Percentiles rank a stretch among this genome's conserved stretches.
phyloP scores from a whole-genome alignment of 768 basidiomycete genomes.

The Kwoniella botswanensis region DNA sequence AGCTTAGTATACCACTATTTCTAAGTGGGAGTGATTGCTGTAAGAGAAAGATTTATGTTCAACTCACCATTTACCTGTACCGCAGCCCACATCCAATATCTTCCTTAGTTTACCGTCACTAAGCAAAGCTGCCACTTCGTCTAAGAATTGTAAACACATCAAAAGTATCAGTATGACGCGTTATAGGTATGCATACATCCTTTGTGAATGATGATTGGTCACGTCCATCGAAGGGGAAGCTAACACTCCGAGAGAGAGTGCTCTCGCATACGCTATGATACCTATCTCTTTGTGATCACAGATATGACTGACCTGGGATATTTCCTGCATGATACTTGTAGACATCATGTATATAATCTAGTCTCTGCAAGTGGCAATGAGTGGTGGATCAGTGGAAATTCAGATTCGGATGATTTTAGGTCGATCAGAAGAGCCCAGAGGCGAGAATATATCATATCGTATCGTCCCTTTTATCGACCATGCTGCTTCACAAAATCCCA shows the following conservation, averaged over 20 bases:
- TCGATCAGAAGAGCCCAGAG: neutral
- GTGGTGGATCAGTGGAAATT: neutral
- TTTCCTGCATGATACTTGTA: slow-evolving; percentile 24
- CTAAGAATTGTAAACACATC: neutral
- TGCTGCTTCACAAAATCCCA: too few species aligned
- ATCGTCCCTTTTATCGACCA: too few species aligned
- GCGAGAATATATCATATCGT: too few species aligned
- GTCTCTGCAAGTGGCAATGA: slow-evolving; percentile 2
- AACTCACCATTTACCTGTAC: slow-evolving; percentile 27
- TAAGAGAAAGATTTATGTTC: neutral
- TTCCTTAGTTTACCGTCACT: neutral
- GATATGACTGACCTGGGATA: slow-evolving; percentile 20
- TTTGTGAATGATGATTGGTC: too few species aligned
- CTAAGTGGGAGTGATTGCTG: too few species aligned
- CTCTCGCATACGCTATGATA: too few species aligned
- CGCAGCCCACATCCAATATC: slow-evolving; percentile 29
- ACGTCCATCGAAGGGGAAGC: too few species aligned
- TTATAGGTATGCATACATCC: too few species aligned
- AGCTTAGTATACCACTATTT: too few species aligned
- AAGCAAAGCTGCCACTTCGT: slow-evolving; percentile 15
- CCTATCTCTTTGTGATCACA: neutral
- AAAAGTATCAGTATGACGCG: neutral
- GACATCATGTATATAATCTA: slow-evolving; percentile 25
- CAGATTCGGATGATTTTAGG: neutral
- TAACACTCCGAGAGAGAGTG: too few species aligned